Evolutionary conservation across 805 yeast genomes (phyloP), one percentile per base, ranked within the genome.

Genomic region (Teunomyces lycoperdinae): DNA sequence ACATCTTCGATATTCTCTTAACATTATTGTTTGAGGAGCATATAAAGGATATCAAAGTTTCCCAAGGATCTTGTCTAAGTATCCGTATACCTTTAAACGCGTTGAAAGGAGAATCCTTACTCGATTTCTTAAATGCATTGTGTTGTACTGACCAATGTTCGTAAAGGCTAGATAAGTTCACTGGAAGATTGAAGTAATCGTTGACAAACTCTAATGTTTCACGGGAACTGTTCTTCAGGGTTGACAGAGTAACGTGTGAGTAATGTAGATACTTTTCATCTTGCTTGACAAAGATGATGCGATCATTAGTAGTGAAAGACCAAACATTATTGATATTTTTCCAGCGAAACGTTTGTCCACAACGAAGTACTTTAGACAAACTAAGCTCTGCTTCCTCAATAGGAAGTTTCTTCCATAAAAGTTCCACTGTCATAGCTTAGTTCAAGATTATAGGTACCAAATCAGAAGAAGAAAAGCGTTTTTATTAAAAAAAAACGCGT

Each of bases 11-110:
- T 41, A 94, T 94, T 32, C 99, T 75, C 60, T 92, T 89, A 46
- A 94, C 94, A 59, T 94, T 94, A 67, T 94, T 94, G 65, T 94
- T 94, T n/a, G 96, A 84, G 1, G 96, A 89, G 67, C 98, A 94
- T 9, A 94, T 94, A 54, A 92, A 94, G 2, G 94, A 87, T 14
- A 92, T 70, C 40, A 90, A 71, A 38, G 92, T 89, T 56, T 94
- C 99, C 98, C 98, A 94, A 0, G 99, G 98, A 54, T 92, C 97
- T 64, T 94, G 98, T 32, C 91, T 76, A 26, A 94, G 74, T 52
- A 92, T 89, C 28, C 99, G 70, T 14, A 92, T 83, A 0, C 97
- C 98, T 3, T 72, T 72, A 47, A 81, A 81, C 28, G 58, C 45
- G 3, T 53, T 48, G 52, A 73, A 73, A 2, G 75, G 71, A 3